phyloP scores from a whole-genome alignment of 148 eudicot species.

The Pouteria glomerata region DNA sequence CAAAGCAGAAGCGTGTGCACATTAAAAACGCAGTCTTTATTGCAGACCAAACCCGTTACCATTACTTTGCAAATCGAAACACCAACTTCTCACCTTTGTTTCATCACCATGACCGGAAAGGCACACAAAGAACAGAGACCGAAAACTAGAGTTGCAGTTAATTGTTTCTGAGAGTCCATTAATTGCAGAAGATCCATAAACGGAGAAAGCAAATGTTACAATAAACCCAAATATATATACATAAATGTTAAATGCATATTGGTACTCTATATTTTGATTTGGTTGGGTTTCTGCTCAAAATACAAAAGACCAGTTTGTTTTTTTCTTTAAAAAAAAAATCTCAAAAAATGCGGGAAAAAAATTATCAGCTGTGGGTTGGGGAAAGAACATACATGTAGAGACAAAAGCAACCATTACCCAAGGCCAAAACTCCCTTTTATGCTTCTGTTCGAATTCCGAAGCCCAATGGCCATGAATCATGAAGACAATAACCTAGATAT shows the following conservation, averaged over 20 bases:
- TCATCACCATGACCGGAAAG: constrained; percentile 21
- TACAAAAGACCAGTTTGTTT: not conserved
- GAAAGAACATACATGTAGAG: constrained; percentile 23
- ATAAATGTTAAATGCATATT: too few species aligned
- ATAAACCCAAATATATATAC: too few species aligned
- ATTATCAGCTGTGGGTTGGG: constrained; percentile 1
- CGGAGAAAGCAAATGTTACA: too few species aligned
- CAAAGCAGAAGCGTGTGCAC: constrained; percentile 23
- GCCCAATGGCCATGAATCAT: constrained; percentile 29
- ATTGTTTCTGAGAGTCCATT: too few species aligned
- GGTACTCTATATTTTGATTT: too few species aligned
- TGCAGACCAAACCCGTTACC: constrained; percentile 21
- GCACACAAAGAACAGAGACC: not conserved
- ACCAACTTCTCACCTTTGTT: constrained; percentile 10
- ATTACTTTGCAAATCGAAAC: constrained; percentile 19
- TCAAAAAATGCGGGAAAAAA: not conserved
- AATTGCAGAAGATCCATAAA: constrained; percentile 4
- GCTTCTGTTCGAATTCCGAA: constrained; percentile 38
- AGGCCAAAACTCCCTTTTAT: constrained; percentile 29
- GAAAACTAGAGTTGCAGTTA: not conserved
- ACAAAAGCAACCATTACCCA: constrained; percentile 27
- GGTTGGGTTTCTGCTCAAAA: not conserved
- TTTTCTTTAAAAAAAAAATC: not conserved
- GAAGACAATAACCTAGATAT: constrained; percentile 7
- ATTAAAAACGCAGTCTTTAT: constrained; percentile 10